Evolutionary conservation across 192 early-diverging fungal species (phyloP).

Genomic region (Funneliformis mosseae): DNA sequence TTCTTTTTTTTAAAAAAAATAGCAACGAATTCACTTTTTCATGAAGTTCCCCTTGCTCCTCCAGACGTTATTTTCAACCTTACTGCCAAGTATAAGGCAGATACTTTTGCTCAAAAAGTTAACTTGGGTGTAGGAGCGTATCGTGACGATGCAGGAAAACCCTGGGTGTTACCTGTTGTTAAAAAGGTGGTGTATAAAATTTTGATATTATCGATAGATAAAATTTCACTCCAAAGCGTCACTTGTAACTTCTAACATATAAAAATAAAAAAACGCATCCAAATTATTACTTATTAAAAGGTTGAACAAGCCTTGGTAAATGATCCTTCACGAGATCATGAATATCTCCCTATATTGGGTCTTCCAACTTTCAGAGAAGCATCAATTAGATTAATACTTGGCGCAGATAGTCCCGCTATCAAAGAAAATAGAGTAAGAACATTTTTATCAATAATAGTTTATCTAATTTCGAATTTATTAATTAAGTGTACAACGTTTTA

Average conservation of each 20-base stretch:
- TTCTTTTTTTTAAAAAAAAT: too few species aligned
- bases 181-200: slow-evolving; percentile 62
- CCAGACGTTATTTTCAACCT: slow-evolving; percentile 92
- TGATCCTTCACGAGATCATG: slow-evolving; percentile 81
- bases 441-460: neutral
- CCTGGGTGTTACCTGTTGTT: slow-evolving; percentile 94
- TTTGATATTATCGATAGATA: neutral
- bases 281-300: slow-evolving; percentile 44
- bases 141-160: slow-evolving; percentile 88
- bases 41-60: slow-evolving; percentile 63
- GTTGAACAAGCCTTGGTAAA: slow-evolving; percentile 75
- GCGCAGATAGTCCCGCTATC: slow-evolving; percentile 71
- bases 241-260: neutral
- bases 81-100: slow-evolving; percentile 81
- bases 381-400: slow-evolving; percentile 83
- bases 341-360: slow-evolving; percentile 92
- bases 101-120: slow-evolving; percentile 77
- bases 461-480: neutral
- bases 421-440: slow-evolving; percentile 63
- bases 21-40: slow-evolving; percentile 51
- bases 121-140: slow-evolving; percentile 98
- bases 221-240: neutral
- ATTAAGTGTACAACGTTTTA: neutral
- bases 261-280: neutral
- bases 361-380: slow-evolving; percentile 75